Evolutionary conservation across 768 basidiomycete genomes (phyloP), one percentile per base, ranked within the genome.

Genomic region (Boletus vinaceobasis): DNA sequence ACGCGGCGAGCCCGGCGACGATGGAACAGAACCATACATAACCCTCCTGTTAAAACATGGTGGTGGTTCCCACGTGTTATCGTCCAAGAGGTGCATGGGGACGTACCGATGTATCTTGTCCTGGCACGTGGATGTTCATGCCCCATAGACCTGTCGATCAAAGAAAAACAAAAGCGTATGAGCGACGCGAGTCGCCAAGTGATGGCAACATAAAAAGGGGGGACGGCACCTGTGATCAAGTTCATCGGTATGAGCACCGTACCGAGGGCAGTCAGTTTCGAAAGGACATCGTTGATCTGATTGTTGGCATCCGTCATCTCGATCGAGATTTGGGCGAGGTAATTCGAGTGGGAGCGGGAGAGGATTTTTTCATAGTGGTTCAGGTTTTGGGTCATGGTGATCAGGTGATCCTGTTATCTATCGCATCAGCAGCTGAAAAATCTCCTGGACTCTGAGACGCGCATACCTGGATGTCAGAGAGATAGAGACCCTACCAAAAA

Each of bases 301-400:
- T 99, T 99, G 75, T 99, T 99, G 39, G 97, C 97, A 65, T 98
- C 95, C 35, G 93, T 96, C 96, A 98, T 99, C 77, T 98, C 97
- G 73, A 99, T 98, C 40, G 94, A 97, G 63, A 99, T 99, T 66
- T 98, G 97, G 1, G 97, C 97, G 48, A 99, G 87, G 74, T 99
- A 99, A 70, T 99, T 99, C 36, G 95, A 98, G 73, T 99, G 97
- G 38, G 96, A 98, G 38, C 97, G 87, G 5, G 96, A 98, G 9
- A 99, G 79, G 66, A 99, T 98, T 79, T 98, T 99, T 70, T 99
- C 97, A 77, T 98, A 99, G 73, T 98, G 97, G 70, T 98, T 99
- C 79, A 99, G 70, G 69, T 96, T 98, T 74, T 99, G 97, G 3
- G 97, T 99, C 94, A 98, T 98, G 21, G 97, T 99, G 73, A 98